Evolutionary conservation across 2,329 filamentous ascomycete genomes (phyloP).

Genomic region (Ilyonectria robusta): DNA sequence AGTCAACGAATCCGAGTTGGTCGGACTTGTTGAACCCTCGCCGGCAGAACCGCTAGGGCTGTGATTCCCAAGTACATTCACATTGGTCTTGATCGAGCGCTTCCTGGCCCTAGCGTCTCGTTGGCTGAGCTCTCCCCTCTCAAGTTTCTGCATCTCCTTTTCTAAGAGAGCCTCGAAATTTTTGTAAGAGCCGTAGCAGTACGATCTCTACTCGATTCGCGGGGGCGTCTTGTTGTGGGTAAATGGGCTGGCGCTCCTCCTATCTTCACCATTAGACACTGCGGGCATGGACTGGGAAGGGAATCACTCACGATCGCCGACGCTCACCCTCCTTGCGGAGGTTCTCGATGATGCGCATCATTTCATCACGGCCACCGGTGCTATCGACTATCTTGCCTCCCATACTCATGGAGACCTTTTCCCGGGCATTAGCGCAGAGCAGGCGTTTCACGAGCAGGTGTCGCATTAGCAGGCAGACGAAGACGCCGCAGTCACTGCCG

Average conservation of each 20-base stretch:
- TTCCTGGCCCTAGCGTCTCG: neutral
- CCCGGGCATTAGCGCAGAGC: slow-evolving; percentile 81
- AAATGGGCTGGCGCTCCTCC: slow-evolving; percentile 57
- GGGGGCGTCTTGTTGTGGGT: slow-evolving; percentile 57
- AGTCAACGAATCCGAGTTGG: neutral
- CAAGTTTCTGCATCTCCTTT: slow-evolving; percentile 22
- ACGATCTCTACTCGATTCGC: slow-evolving; percentile 59
- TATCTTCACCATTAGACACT: slow-evolving; percentile 44
- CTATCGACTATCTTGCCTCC: slow-evolving; percentile 88
- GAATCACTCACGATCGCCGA: slow-evolving; percentile 78
- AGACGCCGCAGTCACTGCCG: slow-evolving; percentile 93
- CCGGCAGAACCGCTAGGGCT: slow-evolving; percentile 13
- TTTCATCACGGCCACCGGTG: slow-evolving; percentile 85
- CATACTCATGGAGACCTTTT: slow-evolving; percentile 97
- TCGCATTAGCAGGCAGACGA: slow-evolving; percentile 95
- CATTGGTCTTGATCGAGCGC: neutral
- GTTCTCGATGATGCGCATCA: slow-evolving; percentile 89
- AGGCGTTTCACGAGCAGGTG: slow-evolving; percentile 90
- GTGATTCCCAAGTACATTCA: neutral
- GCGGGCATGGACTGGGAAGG: neutral
- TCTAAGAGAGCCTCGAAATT: slow-evolving; percentile 47
- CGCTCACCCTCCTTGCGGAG: slow-evolving; percentile 90
- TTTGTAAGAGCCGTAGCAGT: slow-evolving; percentile 50
- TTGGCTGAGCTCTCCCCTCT: slow-evolving; percentile 1
- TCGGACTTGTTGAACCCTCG: slow-evolving; percentile 30